phyloP scores from a whole-genome alignment of 306 rosid genomes.

The Begonia peltatifolia region DNA sequence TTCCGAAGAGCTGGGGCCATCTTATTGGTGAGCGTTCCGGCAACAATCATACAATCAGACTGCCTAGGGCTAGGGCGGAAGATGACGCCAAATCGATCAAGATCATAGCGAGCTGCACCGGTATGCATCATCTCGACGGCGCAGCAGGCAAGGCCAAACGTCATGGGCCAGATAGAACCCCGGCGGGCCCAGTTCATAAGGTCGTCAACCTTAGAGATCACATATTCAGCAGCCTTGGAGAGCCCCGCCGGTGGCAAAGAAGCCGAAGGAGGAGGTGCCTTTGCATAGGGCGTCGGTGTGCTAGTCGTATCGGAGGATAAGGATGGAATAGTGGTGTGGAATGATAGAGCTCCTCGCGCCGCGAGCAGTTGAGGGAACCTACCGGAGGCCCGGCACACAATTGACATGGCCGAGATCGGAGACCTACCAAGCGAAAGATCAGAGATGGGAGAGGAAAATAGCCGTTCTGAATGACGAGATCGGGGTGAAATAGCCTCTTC shows the following conservation, averaged over 20 bases:
- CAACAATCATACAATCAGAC: slow-evolving; percentile 92
- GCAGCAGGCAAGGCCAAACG: slow-evolving; percentile 97
- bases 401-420: slow-evolving; percentile 36
- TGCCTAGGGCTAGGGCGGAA: slow-evolving; percentile 98
- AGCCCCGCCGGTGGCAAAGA: slow-evolving; percentile 44
- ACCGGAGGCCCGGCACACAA: slow-evolving; percentile 37
- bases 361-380: slow-evolving; percentile 34
- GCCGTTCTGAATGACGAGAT: not conserved
- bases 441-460: not conserved
- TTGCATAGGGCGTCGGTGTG: slow-evolving; percentile 42
- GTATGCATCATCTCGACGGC: slow-evolving; percentile 99
- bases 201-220: slow-evolving; percentile 85
- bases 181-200: slow-evolving; percentile 95
- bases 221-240: slow-evolving; percentile 75
- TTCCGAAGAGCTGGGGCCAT: slow-evolving; percentile 99
- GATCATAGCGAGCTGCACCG: slow-evolving; percentile 88
- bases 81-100: slow-evolving; percentile 85
- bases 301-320: slow-evolving; percentile 20
- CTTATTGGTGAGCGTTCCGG: slow-evolving; percentile 97
- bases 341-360: slow-evolving; percentile 34
- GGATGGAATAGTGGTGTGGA: slow-evolving; percentile 56
- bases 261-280: slow-evolving; percentile 46
- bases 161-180: slow-evolving; percentile 96
- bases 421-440: not conserved
- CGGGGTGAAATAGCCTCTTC: not conserved